phyloP scores from a whole-genome alignment of 108 stramenopile species.

The Licmophora abbreviata region DNA sequence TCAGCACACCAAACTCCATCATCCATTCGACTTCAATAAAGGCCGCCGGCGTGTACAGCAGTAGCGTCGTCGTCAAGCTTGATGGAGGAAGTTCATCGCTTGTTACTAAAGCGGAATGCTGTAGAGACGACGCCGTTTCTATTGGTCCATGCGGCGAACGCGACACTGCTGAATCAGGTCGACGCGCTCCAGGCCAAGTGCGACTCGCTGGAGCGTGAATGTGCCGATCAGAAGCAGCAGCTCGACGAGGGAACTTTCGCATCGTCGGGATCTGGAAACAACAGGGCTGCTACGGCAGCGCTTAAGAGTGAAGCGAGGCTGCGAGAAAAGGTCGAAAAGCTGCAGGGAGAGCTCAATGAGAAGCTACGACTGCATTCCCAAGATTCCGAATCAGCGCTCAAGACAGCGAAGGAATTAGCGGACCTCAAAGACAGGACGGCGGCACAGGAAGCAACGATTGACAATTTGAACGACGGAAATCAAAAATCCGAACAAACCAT shows the following conservation, averaged over 20 bases:
- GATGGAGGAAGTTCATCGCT: slow-evolving; percentile 39
- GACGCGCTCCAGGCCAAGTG: slow-evolving; percentile 60
- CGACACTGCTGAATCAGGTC: slow-evolving; percentile 42
- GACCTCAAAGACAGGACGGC: slow-evolving; percentile 31
- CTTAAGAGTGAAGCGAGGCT: slow-evolving; percentile 37
- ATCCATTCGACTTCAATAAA: too few relatives aligned
- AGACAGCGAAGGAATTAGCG: slow-evolving; percentile 37
- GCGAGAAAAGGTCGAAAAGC: slow-evolving; percentile 60
- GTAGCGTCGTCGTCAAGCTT: too few relatives aligned
- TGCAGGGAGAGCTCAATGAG: slow-evolving; percentile 53
- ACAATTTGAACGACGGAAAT: slow-evolving; percentile 34
- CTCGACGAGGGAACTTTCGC: slow-evolving; percentile 13
- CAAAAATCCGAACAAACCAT: slow-evolving; percentile 37
- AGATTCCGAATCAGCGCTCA: slow-evolving; percentile 24
- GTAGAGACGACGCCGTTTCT: slow-evolving; percentile 68
- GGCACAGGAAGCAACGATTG: slow-evolving; percentile 42
- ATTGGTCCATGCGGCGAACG: slow-evolving; percentile 56
- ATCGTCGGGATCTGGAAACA: background rate
- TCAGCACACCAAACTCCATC: too few relatives aligned
- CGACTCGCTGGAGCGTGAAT: slow-evolving; percentile 55
- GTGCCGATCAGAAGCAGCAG: slow-evolving; percentile 20
- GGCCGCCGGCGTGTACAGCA: too few relatives aligned
- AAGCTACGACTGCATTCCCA: slow-evolving; percentile 37
- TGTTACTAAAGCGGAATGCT: slow-evolving; percentile 51
- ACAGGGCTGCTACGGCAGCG: slow-evolving; percentile 20